Evolutionary conservation across 306 rosid genomes (phyloP).

Genomic region (Castanea sativa): DNA sequence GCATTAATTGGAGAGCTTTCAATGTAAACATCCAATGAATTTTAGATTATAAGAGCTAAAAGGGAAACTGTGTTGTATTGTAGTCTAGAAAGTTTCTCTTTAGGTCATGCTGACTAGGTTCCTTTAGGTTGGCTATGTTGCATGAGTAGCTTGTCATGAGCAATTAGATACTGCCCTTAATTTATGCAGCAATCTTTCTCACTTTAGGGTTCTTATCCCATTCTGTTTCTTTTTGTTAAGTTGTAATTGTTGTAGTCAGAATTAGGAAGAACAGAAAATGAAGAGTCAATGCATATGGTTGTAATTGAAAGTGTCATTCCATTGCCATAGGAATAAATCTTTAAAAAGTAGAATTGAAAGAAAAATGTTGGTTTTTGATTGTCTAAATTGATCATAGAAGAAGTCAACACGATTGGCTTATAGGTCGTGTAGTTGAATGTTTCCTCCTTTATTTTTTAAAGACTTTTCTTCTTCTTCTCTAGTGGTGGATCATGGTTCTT

Average conservation of each 20-base stretch:
- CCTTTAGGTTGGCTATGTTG: not conserved
- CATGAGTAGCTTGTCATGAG: not conserved
- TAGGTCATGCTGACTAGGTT: not conserved
- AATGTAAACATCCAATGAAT: not conserved
- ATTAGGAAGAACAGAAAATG: not conserved
- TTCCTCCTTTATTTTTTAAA: too few relatives aligned
- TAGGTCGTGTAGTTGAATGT: too few relatives aligned
- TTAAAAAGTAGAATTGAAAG: not conserved
- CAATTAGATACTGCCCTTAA: not conserved
- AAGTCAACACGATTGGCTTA: too few relatives aligned
- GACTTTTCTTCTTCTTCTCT: too few relatives aligned
- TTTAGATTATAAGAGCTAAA: not conserved
- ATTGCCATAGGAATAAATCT: not conserved
- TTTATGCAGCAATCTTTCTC: not conserved
- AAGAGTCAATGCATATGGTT: too few relatives aligned
- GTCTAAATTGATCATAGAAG: too few relatives aligned
- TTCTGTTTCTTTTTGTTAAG: not conserved
- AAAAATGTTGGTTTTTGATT: too few relatives aligned
- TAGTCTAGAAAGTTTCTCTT: not conserved
- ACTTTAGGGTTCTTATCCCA: not conserved
- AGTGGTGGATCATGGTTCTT: too few relatives aligned
- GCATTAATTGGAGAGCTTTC: not conserved
- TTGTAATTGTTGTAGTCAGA: not conserved
- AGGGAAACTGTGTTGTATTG: not conserved
- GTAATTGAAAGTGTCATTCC: too few relatives aligned